Base-by-base conservation (phyloP, 192 early-diverging fungal species). In the Coemansia sp. region DNA sequence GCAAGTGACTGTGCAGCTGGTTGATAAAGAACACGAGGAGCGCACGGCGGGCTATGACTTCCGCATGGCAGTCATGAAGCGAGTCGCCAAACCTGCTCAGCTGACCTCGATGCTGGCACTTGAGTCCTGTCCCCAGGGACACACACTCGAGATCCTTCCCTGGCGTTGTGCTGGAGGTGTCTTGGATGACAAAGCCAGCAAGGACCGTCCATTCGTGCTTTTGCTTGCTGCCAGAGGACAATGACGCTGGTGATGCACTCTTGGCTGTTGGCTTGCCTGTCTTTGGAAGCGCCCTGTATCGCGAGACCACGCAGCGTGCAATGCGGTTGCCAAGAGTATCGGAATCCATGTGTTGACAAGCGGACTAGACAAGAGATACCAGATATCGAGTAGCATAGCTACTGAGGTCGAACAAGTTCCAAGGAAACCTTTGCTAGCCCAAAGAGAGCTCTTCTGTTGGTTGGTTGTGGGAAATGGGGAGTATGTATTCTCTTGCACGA, bases 31-130 rank as follows among this genome's bases (percentile, higher is more conserved):
- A 93, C 86, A 81, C 84, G 29, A 90, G 64, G 57, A 97, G 86
- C 23, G 83, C 84, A 50, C 94, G 83, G 14, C 92, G 85, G 29
- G 91, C 89, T n/a, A 97, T 67, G 0, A 97, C 74, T 74, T 97
- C 94, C 2, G 92, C 94, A 73, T 97, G 94, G 64, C 83, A 84
- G 79, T 97, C 94, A 70, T 91, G 86, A 0, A 97, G 60, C 6
- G 83, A 37, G 52, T 88, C 86, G 27, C 93, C 92, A 29, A 70
- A 70, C 1, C 42, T 59, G 58, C 79, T 73, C 29, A 89, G 76
- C 68, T 87, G 85, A 40, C 68, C 75, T 30, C 72, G 65, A 31
- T 84, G 77, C 31, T 92, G 74, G 55, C 94, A 97, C 74, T 95
- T 97, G 27, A 93, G 82, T 13, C 94, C 94, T 2, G 93, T 93